Percentiles rank a stretch among this genome's conserved stretches.
Conservation (phyloP, 345 rosid genomes). For the Cardamine occulta region DNA sequence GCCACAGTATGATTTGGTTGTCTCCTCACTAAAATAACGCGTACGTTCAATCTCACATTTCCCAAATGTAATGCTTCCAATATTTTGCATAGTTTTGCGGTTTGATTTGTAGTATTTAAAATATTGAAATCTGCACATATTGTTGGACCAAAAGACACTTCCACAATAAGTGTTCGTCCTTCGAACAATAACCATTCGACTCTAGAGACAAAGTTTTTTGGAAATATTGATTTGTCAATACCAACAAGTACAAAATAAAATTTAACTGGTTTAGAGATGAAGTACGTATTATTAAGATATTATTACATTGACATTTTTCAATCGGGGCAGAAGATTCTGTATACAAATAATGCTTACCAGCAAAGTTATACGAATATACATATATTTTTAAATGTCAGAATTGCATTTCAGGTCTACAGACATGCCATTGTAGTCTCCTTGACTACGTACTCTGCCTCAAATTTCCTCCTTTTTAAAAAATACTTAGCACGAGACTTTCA, state of each 20-base stretch:
- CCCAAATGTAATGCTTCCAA: conserved; percentile 36
- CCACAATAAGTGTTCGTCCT: conserved; percentile 28
- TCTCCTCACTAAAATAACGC: conserved; percentile 4
- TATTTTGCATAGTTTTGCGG: conserved; percentile 3
- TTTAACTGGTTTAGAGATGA: not conserved
- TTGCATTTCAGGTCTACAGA: not conserved
- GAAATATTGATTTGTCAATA: conserved; percentile 31
- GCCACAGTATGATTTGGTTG: conserved; percentile 32
- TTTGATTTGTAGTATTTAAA: conserved; percentile 14
- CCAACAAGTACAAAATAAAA: conserved; percentile 19
- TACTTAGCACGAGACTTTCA: not conserved
- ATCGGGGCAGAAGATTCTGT: conserved; percentile 5
- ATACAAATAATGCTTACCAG: not conserved
- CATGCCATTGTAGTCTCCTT: too few relatives aligned
- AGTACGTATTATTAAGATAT: not conserved
- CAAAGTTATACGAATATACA: not conserved
- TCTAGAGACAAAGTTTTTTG: not conserved
- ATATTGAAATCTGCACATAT: conserved; percentile 17
- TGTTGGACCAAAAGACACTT: conserved; percentile 25
- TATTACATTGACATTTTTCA: conserved; percentile 1
- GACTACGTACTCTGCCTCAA: not conserved
- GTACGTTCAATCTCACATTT: conserved; percentile 25
- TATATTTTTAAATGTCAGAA: not conserved
- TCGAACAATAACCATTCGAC: conserved; percentile 16
- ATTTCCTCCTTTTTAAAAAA: not conserved